phyloP scores from a whole-genome alignment of 2,329 filamentous ascomycete genomes.

The Pseudocercospora fijiensis region DNA sequence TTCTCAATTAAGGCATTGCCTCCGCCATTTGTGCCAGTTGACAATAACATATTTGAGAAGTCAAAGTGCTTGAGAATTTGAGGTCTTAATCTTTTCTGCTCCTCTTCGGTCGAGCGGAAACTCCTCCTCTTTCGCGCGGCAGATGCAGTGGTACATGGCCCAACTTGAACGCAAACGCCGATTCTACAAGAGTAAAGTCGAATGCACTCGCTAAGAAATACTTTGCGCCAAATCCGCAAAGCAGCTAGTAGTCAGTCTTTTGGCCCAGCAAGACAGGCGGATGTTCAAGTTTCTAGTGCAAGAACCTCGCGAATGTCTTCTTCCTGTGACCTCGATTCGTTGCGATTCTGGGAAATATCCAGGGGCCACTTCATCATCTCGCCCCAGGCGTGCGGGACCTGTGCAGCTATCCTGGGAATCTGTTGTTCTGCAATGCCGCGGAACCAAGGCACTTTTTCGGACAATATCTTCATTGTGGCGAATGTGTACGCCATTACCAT shows the following conservation, averaged over 20 bases:
- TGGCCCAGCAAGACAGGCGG: neutral
- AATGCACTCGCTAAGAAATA: neutral
- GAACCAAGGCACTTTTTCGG: constrained; percentile 29
- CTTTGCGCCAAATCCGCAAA: neutral
- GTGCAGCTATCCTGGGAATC: constrained; percentile 20
- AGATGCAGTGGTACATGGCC: neutral
- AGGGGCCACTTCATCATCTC: constrained; percentile 30
- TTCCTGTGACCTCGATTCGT: constrained; percentile 15
- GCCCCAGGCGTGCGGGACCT: constrained; percentile 26
- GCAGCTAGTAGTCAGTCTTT: neutral
- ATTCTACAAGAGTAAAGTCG: neutral
- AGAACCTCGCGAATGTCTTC: constrained; percentile 17
- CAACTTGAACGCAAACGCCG: neutral
- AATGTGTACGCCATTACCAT: constrained; percentile 25
- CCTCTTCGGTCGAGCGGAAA: constrained; percentile 21
- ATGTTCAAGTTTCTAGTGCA: neutral
- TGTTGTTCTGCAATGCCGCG: constrained; percentile 29
- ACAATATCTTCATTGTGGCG: constrained; percentile 30
- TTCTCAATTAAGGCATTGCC: constrained; percentile 9
- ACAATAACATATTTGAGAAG: neutral
- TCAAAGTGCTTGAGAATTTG: neutral
- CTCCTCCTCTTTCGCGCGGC: constrained; percentile 5
- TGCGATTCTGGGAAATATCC: constrained; percentile 16
- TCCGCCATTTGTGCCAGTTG: neutral
- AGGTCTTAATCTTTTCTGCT: neutral